Evolutionary conservation across 208 protist genomes (phyloP).

Genomic region (Crithidia bombi): DNA sequence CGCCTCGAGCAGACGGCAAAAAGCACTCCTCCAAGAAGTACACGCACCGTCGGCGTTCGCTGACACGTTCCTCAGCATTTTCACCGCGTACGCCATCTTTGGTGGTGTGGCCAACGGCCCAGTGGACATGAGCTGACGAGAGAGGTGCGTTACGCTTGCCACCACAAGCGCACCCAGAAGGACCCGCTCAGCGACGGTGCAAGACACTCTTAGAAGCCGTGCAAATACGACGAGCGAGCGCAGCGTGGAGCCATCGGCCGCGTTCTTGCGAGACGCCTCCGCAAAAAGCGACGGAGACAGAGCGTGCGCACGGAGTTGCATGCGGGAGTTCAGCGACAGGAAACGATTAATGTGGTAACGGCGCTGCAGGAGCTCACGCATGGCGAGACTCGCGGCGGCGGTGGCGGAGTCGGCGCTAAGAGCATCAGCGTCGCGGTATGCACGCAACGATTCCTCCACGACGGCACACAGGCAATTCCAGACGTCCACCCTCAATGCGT

Average conservation of each 20-base stretch:
- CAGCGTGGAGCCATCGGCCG: not conserved
- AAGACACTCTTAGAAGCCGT: constrained; percentile 12
- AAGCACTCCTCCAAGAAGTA: not conserved
- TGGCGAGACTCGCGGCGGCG: constrained; percentile 16
- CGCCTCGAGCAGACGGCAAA: not conserved
- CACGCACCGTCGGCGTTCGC: not conserved
- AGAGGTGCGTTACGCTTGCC: constrained; percentile 5
- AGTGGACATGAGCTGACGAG: not conserved
- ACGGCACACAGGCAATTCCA: constrained; percentile 32
- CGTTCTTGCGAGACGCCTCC: constrained; percentile 15
- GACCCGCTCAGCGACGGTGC: not conserved
- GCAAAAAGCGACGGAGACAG: not conserved
- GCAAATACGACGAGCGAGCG: constrained; percentile 20
- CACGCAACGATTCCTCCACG: constrained; percentile 19
- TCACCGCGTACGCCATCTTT: constrained; percentile 12
- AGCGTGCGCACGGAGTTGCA: not conserved
- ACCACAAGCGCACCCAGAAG: constrained; percentile 12
- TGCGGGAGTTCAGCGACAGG: not conserved
- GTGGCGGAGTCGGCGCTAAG: constrained; percentile 2
- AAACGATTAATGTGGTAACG: constrained; percentile 20
- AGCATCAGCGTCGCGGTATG: constrained; percentile 10
- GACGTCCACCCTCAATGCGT: constrained; percentile 24
- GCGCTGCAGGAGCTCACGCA: constrained; percentile 3
- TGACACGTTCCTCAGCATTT: not conserved
- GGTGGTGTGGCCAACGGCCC: constrained; percentile 10